These are phyloP conservation scores for Paecilomyces variotii DNA, from an alignment of 2,329 filamentous ascomycete genomes.

Conservation along the genomic window DNA sequence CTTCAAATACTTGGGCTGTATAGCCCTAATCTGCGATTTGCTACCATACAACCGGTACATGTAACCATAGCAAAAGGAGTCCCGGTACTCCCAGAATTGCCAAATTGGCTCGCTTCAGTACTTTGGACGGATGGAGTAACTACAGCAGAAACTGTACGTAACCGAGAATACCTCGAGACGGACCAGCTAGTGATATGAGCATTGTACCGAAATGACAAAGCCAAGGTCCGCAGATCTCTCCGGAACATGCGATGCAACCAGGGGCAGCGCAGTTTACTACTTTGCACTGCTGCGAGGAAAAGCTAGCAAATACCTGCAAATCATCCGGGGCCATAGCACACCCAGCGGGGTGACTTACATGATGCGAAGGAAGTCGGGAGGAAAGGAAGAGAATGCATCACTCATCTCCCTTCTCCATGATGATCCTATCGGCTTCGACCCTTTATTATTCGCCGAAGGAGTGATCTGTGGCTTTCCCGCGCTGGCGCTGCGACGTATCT, in stretches of 20 bases:
- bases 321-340: not conserved
- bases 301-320: not conserved
- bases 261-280: not conserved
- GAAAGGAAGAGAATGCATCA: not conserved
- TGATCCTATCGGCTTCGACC: not conserved
- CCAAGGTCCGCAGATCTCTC: not conserved
- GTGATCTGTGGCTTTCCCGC: not conserved
- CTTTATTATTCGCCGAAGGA: not conserved
- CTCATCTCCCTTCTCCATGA: not conserved
- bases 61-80: not conserved
- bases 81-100: not conserved
- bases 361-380: not conserved
- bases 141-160: not conserved
- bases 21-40: not conserved
- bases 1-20: not conserved
- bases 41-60: not conserved
- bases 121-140: not conserved
- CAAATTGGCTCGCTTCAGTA: not conserved
- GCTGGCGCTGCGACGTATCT: not conserved
- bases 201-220: not conserved
- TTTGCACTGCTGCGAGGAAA: not conserved
- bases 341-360: not conserved
- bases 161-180: not conserved
- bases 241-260: not conserved
- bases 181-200: not conserved